Evolutionary conservation across 139 green algal genomes (phyloP).

Genomic region (Parachlorella kessleri): DNA sequence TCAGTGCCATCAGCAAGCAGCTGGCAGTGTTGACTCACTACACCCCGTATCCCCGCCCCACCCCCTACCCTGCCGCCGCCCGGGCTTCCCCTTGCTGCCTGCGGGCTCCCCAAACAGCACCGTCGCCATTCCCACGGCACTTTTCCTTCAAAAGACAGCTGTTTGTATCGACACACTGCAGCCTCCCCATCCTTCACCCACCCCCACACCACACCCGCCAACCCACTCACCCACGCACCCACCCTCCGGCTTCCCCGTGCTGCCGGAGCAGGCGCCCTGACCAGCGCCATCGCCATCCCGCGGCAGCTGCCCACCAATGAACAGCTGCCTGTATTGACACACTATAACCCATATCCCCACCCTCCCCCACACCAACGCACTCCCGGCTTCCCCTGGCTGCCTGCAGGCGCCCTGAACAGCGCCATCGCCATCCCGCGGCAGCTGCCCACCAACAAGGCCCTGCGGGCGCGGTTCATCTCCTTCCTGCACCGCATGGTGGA

Average conservation of each 20-base stretch:
- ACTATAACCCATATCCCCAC: too few relatives aligned
- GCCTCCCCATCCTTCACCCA: too few relatives aligned
- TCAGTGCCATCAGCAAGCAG: too few relatives aligned
- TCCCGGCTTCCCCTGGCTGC: too few relatives aligned
- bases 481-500: constrained; percentile 90
- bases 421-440: constrained; percentile 54
- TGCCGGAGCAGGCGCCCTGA: constrained; percentile 42
- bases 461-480: constrained; percentile 75
- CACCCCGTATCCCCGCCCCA: not conserved
- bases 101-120: not conserved
- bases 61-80: not conserved
- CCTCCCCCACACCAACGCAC: too few relatives aligned
- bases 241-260: too few relatives aligned
- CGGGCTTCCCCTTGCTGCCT: not conserved
- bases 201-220: too few relatives aligned
- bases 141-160: too few relatives aligned
- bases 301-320: constrained; percentile 55
- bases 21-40: too few relatives aligned
- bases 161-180: too few relatives aligned
- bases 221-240: too few relatives aligned
- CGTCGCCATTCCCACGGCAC: not conserved
- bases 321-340: too few relatives aligned
- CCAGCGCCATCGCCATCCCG: constrained; percentile 52
- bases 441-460: constrained; percentile 57
- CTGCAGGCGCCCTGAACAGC: constrained; percentile 39